Evolutionary conservation across 805 yeast genomes (phyloP), one percentile per base, ranked within the genome.

Genomic region (Citeromyces nyonsensis): DNA sequence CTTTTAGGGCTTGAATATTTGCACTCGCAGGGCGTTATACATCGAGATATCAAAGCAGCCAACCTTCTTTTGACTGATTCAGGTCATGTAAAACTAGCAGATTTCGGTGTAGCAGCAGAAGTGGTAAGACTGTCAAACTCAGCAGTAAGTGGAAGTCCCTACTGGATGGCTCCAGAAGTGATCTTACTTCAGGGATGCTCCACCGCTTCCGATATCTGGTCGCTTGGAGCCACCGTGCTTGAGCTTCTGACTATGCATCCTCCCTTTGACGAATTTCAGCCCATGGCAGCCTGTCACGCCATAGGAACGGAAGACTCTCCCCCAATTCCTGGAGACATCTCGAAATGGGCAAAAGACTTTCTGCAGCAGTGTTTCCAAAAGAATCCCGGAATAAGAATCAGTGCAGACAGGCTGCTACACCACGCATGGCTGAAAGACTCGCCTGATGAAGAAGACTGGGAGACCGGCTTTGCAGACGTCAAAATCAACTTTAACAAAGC

Each of bases 141-240:
- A 32, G 61, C 65, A 2, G 73, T 70, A 6, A 69, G 66, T 10
- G 98, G 98, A 2, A 84, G 97, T 0, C 94, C 96, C 1, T 81
- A 88, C 48, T 91, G 97, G 97, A 86, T 91, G 95, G 96, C 98
- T 0, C 98, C 98, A 0, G 98, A 91, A 48, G 74, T 93, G 2
- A 80, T 91, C 4, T 61, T 76, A 28, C 74, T 84, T 43, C 81
- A 78, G 44, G 94, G 93, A 3, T 79, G 88, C 2, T 76, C 93
- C 7, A 72, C 88, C 0, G 79, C 93, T 2, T 82, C 94, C 3
- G 98, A 91, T 55, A 70, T 81, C 20, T 81, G 91, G 97, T 81
- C 94, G 6, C 53, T 91, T 18, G 98, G 97, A 3, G 93, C 96
- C n/a, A 88, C 97, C 0, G 69, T 86, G 3, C 70, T 88, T 2